Percentiles rank a stretch among this genome's conserved stretches.
These are phyloP conservation scores for Phytophthora lateralis DNA, from an alignment of 352 stramenopile genomes.

Conservation along the genomic window DNA sequence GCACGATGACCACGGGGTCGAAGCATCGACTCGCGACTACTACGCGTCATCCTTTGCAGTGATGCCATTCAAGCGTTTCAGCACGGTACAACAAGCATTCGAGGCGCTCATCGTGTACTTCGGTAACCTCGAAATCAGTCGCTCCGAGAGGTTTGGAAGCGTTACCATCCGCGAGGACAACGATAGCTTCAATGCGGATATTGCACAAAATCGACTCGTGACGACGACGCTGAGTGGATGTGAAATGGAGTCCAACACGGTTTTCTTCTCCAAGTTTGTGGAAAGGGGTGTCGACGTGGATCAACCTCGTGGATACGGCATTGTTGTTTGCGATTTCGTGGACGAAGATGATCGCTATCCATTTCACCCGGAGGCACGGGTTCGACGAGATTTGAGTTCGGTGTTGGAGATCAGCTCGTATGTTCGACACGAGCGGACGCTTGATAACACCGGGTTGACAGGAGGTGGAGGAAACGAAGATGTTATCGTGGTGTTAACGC, in stretches of 20 bases:
- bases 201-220: slow-evolving; percentile 45
- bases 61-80: slow-evolving; percentile 44
- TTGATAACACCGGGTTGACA: neutral
- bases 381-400: slow-evolving; percentile 26
- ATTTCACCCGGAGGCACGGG: slow-evolving; percentile 19
- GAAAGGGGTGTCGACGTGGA: slow-evolving; percentile 3
- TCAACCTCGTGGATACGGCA: slow-evolving; percentile 18
- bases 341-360: slow-evolving; percentile 33
- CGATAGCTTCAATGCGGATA: slow-evolving; percentile 26
- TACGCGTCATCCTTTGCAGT: slow-evolving; percentile 28
- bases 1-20: slow-evolving; percentile 28
- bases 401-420: slow-evolving; percentile 30
- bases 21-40: slow-evolving; percentile 36
- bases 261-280: slow-evolving; percentile 36
- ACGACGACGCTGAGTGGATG: slow-evolving; percentile 17
- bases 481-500: slow-evolving; percentile 20
- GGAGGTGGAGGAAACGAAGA: neutral
- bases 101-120: slow-evolving; percentile 34
- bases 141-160: slow-evolving; percentile 42
- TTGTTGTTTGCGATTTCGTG: slow-evolving; percentile 33
- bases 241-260: slow-evolving; percentile 40
- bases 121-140: slow-evolving; percentile 44
- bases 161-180: slow-evolving; percentile 47
- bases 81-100: slow-evolving; percentile 35
- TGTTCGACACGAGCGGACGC: neutral